Evolutionary conservation across 83 land plant species (phyloP), one percentile per base, ranked within the genome.

Genomic region (Isoetes engelmannii): DNA sequence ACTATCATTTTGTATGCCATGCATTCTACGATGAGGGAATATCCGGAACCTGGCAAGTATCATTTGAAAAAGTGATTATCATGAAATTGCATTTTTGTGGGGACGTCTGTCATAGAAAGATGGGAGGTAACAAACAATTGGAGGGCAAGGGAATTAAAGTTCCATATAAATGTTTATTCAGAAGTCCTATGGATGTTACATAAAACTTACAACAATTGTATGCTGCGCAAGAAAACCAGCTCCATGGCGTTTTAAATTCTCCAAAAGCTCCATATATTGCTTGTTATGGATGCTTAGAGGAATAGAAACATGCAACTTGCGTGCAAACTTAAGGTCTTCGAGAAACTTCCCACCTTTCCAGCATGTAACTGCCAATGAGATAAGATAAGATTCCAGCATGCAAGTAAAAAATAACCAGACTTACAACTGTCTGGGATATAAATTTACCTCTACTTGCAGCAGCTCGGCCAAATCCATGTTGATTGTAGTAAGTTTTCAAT

Each of bases 341-440:
- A 67, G 19, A n/a, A 75, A 45, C 64, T 75, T 75, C 42, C 74
- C 78, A 1, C 66, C 78, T 62, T 45, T 58, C 66, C 72, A 75
- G 19, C 62, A 64, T 21, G 69, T 8, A 19, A 66, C 78, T 75
- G 73, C 57, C 63, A 0, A 9, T 54, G 20, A 68, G 15, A 53
- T 66, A 17, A 15, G 18, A 9, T n/a, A 18, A 2, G 44, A 13
- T 0, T 19, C 67, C 7, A 28, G 10, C n/a, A 13, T 65, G 1
- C 67, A 7, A 4, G 0, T 17, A 13, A 51, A 59, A 9, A 1
- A 12, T 3, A 10, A 65, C 12, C 12, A 42, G 57, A 42, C 0
- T 10, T 0, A 10, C n/a, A 45, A 46, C 68, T 65, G 8, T 28
- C 65, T n/a, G 19, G 19, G 15, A 1, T 1, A 13, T 7, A 45